phyloP scores from a whole-genome alignment of 129 eudicot genomes.

The Ambrosia trifida region DNA sequence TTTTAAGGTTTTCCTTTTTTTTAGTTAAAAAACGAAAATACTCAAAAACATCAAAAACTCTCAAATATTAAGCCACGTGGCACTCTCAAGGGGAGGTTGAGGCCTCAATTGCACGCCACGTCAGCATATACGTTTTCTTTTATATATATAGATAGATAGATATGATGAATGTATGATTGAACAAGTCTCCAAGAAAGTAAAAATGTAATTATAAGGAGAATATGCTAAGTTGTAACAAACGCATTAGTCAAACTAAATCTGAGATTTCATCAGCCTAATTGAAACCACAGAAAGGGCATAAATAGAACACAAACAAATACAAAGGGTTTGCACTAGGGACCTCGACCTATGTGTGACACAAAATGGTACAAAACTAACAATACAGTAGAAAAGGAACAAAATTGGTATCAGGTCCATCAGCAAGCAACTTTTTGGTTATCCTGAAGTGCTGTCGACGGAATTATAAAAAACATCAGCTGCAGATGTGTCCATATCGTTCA shows the following conservation, averaged over 20 bases:
- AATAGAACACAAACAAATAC: background rate
- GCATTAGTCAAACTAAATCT: background rate
- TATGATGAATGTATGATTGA: too few species aligned
- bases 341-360: too few species aligned
- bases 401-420: background rate
- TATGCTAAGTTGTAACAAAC: background rate
- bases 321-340: background rate
- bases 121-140: too few species aligned
- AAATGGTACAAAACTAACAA: too few species aligned
- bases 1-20: too few species aligned
- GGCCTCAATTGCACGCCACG: too few species aligned
- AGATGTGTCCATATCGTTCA: conserved; percentile 95
- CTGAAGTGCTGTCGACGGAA: conserved; percentile 13
- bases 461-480: conserved; percentile 77
- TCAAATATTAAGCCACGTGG: too few species aligned
- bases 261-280: background rate
- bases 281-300: background rate
- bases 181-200: background rate
- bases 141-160: background rate
- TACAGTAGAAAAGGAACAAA: background rate
- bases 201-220: background rate
- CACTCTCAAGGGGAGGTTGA: too few species aligned
- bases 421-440: background rate
- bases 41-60: too few species aligned
- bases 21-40: too few species aligned